Percentiles rank a stretch among this genome's conserved stretches.
Conservation (phyloP, 1,139 yeast species). For the Pichia norvegensis region DNA sequence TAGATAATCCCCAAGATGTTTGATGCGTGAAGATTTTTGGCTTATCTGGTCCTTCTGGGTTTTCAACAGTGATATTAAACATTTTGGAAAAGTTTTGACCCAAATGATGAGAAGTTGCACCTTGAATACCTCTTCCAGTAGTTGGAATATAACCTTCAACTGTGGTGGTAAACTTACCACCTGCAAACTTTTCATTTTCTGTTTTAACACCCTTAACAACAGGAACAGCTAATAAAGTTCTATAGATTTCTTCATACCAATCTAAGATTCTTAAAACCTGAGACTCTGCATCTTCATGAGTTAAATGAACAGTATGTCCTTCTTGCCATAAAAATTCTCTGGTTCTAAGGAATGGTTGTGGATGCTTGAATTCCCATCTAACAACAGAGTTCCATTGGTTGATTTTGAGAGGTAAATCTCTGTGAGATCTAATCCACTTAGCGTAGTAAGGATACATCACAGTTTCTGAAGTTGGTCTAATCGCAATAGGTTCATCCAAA, state of each 20-base stretch:
- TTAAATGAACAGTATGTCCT: constrained; percentile 96
- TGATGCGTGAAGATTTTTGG: constrained; percentile 88
- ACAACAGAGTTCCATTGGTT: constrained; percentile 99
- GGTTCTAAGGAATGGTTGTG: constrained; percentile 97
- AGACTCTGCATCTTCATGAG: constrained; percentile 64
- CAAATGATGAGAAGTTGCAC: constrained; percentile 95
- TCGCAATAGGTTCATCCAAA: constrained; percentile 96
- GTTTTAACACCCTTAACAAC: constrained; percentile 93
- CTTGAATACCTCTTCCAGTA: constrained; percentile 99
- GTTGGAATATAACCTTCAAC: constrained; percentile 96
- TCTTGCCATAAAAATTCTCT: constrained; percentile 99
- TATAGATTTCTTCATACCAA: constrained; percentile 76
- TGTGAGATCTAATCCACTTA: constrained; percentile 97
- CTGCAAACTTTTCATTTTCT: constrained; percentile 96
- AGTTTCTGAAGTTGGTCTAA: constrained; percentile 98
- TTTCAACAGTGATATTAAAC: constrained; percentile 93
- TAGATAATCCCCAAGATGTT: constrained; percentile 98
- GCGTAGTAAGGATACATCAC: constrained; percentile 99
- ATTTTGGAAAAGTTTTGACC: constrained; percentile 98
- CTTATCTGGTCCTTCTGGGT: constrained; percentile 82
- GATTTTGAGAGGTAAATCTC: constrained; percentile 91
- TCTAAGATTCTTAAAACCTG: constrained; percentile 87
- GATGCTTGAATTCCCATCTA: constrained; percentile 99
- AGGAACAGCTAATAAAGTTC: constrained; percentile 93
- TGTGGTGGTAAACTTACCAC: constrained; percentile 93